A percentile compares a stretch with the other conserved stretches of the same genome.
Evolutionary conservation across 345 rosid genomes (phyloP).

Genomic region (Camelina sativa): DNA sequence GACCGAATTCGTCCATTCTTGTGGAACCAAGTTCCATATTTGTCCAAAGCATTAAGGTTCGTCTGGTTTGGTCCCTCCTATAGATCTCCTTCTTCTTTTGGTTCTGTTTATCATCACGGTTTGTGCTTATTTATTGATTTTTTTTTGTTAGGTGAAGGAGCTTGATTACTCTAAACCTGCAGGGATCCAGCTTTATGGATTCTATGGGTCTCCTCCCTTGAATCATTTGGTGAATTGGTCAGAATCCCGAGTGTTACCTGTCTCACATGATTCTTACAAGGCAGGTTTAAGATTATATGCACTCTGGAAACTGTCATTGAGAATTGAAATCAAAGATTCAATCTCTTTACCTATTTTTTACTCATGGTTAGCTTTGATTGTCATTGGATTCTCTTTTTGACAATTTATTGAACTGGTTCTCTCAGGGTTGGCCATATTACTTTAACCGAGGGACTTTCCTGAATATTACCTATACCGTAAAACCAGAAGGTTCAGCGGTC

Average conservation of each 20-base stretch:
- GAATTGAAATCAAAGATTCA: neutral
- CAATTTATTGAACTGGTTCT: slow-evolving; percentile 27
- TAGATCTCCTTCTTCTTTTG: neutral
- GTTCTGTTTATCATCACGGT: neutral
- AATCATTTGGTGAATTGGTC: slow-evolving; percentile 62
- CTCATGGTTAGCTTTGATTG: neutral
- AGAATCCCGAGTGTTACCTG: slow-evolving; percentile 41
- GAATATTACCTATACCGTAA: slow-evolving; percentile 66
- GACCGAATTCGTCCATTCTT: slow-evolving; percentile 69
- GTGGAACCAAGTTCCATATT: slow-evolving; percentile 65
- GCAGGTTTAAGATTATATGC: slow-evolving; percentile 47
- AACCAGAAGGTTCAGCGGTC: slow-evolving; percentile 52
- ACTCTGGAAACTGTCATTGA: neutral
- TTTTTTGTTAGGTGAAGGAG: slow-evolving; percentile 57
- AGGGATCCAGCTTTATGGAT: slow-evolving; percentile 60
- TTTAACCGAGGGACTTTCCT: slow-evolving; percentile 71
- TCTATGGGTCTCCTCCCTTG: slow-evolving; percentile 64
- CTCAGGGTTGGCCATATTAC: slow-evolving; percentile 67
- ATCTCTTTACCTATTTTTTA: too few species aligned
- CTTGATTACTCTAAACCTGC: slow-evolving; percentile 47
- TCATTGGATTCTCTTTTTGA: neutral
- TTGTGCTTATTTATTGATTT: slow-evolving; percentile 3
- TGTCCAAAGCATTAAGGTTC: slow-evolving; percentile 72
- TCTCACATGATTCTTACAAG: slow-evolving; percentile 59
- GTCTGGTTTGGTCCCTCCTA: neutral